Base-by-base conservation (phyloP, 1,139 yeast genomes). In the Hemisphaericaspora xylofermentans region DNA sequence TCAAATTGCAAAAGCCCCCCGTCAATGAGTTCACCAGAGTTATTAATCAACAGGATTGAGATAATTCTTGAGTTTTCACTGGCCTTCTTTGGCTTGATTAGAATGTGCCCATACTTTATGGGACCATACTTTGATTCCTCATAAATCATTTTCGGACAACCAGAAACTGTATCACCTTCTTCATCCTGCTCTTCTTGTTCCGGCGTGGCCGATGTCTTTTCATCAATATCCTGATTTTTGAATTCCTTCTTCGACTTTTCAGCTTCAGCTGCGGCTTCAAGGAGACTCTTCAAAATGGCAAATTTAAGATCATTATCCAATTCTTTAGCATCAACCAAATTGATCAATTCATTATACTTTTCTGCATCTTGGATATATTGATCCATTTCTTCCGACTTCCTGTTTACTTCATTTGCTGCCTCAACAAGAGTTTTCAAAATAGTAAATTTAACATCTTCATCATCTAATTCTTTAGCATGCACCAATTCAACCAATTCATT, bases 1-100 rank as follows among this genome's bases (percentile, higher is more conserved):
- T 56, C 61, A 42, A 63, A 60, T 19, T 50, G 53, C 29, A 66
- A 54, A 29, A 58, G 60, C 3, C 69, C 69, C 10, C 70, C 68
- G 7, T 52, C 48, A 38, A 68, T 63, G 6, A 46, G 36, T 33
- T 43, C 50, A 4, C 44, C 34, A 1, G 70, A 58, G 16, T 52
- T 50, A 41, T 68, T 68, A 14, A 52, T 52, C 48, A 68, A 56
- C 44, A 53, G 53, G 35, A 66, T 44, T 5, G 64, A 58, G 36
- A 65, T 54, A 15, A 63, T 51, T 38, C 52, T 57, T 6, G 66
- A 56, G 26, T 52, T 43, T 22, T 52, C 52, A 10, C 54, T 51
- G 27, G 45, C 48, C 39, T 53, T 50, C 39, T 58, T 59, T 13
- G 59, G 50, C 17, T 43, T 48, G 19, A 57, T 33, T 8, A 40